Evolutionary conservation across 305 asterid genomes (phyloP).

Genomic region (Fraxinus paxiana): DNA sequence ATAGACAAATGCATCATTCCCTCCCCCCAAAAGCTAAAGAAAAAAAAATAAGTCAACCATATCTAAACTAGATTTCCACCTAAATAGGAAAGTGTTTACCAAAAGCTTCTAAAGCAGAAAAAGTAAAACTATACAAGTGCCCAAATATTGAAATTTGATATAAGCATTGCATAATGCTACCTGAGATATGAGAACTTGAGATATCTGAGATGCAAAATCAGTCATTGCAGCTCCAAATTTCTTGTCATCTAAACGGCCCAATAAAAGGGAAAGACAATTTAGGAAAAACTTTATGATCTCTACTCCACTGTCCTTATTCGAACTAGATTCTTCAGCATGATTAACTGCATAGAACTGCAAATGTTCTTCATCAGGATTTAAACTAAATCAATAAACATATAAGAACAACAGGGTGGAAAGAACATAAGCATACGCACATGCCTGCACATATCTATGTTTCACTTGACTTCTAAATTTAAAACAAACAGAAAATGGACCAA

Average conservation of each 20-base stretch:
- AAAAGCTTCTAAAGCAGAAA: neutral
- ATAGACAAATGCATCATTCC: neutral
- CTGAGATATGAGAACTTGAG: constrained; percentile 70
- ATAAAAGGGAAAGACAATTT: constrained; percentile 71
- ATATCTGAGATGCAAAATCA: constrained; percentile 65
- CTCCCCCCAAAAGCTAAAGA: neutral
- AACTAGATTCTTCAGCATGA: constrained; percentile 46
- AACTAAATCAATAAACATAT: constrained; percentile 21
- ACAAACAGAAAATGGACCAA: neutral
- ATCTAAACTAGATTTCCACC: neutral
- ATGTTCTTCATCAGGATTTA: constrained; percentile 23
- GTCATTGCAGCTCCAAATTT: constrained; percentile 52
- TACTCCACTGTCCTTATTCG: constrained; percentile 46
- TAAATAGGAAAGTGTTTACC: neutral
- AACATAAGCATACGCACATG: neutral
- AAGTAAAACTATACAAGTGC: neutral
- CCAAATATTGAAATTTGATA: constrained; percentile 14
- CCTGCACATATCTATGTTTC: constrained; percentile 1
- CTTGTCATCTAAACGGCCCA: constrained; percentile 66
- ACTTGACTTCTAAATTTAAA: constrained; percentile 2
- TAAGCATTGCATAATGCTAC: constrained; percentile 35
- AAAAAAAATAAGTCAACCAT: neutral
- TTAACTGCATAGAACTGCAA: constrained; percentile 71
- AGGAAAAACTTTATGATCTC: constrained; percentile 71
- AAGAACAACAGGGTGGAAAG: constrained; percentile 2